Base-by-base conservation (phyloP, 495 filamentous ascomycete species). In the Aspergillus ostianus region DNA sequence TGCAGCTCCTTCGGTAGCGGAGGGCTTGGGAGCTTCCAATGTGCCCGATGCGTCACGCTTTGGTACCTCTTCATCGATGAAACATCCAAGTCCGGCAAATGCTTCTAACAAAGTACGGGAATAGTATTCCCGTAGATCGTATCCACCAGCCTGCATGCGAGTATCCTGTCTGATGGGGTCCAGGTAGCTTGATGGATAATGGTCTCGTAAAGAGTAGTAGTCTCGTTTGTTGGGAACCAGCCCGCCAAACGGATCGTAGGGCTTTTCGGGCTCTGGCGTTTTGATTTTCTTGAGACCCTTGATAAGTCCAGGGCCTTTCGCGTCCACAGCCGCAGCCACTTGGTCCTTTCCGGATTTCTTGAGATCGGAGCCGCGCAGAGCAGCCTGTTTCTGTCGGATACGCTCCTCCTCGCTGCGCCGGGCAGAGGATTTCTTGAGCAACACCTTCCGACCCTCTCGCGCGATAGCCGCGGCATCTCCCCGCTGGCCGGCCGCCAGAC, bases 161-260 rank as follows among this genome's bases (percentile, higher is more conserved):
- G 77, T 67, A 68, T 89, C 82, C 12, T 81, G 83, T 49, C 83
- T 83, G 26, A 85, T 79, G 20, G 75, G 73, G 10, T 87, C 85
- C 8, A 97, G 79, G 74, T 83, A 89, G 12, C 80, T 73, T 47
- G 82, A 80, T 21, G 83, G 79, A 59, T 96, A 96, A 46, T 81
- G 73, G 21, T 84, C 73, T 65, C 82, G 84, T n/a, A 93, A 64
- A 18, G 80, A 73, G 67, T 88, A 94, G 66, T 91, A 85, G 64
- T 89, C 82, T 32, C 85, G 84, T 61, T 78, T 76, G 53, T 90
- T 82, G 19, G 83, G 81, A 7, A 77, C 66, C 55, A 90, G 63
- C 0, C 91, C 93, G 6, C 85, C 91, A 67, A 96, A 94, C 2
- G 93, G 89, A 80, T 98, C 93, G 70, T 94, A 97, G 2, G 90